Evolutionary conservation across 352 stramenopile genomes (phyloP).

Genomic region (Phytophthora kernoviae): DNA sequence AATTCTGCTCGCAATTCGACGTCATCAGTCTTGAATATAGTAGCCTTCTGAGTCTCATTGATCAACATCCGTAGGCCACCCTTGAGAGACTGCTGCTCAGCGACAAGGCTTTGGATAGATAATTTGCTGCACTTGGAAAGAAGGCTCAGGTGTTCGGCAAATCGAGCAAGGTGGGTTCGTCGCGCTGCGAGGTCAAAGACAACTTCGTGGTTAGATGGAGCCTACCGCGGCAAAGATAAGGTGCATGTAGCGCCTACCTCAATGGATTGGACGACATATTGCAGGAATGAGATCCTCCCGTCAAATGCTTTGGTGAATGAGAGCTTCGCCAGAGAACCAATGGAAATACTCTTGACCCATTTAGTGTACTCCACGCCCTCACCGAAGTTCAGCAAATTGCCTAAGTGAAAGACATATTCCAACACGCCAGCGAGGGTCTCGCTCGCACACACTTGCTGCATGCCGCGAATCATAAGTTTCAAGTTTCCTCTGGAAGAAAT

Average conservation of each 20-base stretch:
- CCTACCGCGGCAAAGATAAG: neutral
- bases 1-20: constrained; percentile 27
- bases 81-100: constrained; percentile 65
- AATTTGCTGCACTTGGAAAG: constrained; percentile 72
- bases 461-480: constrained; percentile 62
- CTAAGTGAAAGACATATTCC: constrained; percentile 73
- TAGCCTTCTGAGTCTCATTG: constrained; percentile 52
- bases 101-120: constrained; percentile 56
- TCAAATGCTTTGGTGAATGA: constrained; percentile 84
- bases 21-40: constrained; percentile 37
- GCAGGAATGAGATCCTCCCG: constrained; percentile 72
- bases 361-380: constrained; percentile 46
- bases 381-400: constrained; percentile 76
- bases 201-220: constrained; percentile 4
- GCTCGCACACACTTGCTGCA: constrained; percentile 76
- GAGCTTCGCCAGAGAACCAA: constrained; percentile 78
- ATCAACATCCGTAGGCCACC: constrained; percentile 58
- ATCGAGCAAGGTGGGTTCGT: constrained; percentile 67
- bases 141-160: constrained; percentile 65
- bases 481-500: constrained; percentile 52
- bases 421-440: constrained; percentile 64
- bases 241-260: constrained; percentile 35
- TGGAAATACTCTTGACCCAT: constrained; percentile 68
- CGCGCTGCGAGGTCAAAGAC: constrained; percentile 38
- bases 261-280: constrained; percentile 81